A percentile compares a stretch with the other conserved stretches of the same genome.
Conservation (phyloP, 192 early-diverging fungal species). For the Coemansia sp. region DNA sequence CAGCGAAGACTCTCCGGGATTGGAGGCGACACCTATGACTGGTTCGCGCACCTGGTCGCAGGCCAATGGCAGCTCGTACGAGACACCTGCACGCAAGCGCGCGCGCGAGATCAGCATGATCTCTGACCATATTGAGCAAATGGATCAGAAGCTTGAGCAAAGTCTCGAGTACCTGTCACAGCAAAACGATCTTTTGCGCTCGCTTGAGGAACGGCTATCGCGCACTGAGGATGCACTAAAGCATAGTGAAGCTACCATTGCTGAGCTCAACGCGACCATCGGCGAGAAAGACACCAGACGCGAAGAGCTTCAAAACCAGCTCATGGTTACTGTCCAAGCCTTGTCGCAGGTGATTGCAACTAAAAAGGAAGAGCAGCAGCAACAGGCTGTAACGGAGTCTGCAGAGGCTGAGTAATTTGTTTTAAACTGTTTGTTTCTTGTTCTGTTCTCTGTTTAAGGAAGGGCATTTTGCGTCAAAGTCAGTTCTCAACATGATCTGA, state of each 20-base stretch:
- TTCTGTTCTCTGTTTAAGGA: not conserved
- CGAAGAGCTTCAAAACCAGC: constrained; percentile 53
- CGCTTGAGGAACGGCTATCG: constrained; percentile 42
- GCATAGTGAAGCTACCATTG: constrained; percentile 42
- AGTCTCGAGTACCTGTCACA: constrained; percentile 42
- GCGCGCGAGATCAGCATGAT: constrained; percentile 38
- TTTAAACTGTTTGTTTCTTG: not conserved
- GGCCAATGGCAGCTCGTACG: constrained; percentile 48
- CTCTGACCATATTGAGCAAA: constrained; percentile 42
- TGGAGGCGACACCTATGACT: constrained; percentile 19
- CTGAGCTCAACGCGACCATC: constrained; percentile 39
- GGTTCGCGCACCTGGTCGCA: constrained; percentile 47
- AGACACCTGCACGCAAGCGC: constrained; percentile 54
- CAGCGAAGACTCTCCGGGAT: constrained; percentile 35
- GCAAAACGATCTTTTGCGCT: constrained; percentile 44
- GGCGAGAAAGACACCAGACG: constrained; percentile 52
- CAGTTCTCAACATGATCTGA: too few relatives aligned
- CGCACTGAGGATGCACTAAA: constrained; percentile 50
- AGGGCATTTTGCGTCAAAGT: not conserved
- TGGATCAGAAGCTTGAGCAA: constrained; percentile 52
- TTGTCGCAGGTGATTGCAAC: constrained; percentile 48
- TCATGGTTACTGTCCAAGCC: constrained; percentile 52
- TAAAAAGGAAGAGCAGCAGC: constrained; percentile 27
- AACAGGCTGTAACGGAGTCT: constrained; percentile 8
- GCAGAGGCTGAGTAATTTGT: not conserved